phyloP scores from a whole-genome alignment of 2,329 filamentous ascomycete genomes.

The Pseudogymnoascus sp. region DNA sequence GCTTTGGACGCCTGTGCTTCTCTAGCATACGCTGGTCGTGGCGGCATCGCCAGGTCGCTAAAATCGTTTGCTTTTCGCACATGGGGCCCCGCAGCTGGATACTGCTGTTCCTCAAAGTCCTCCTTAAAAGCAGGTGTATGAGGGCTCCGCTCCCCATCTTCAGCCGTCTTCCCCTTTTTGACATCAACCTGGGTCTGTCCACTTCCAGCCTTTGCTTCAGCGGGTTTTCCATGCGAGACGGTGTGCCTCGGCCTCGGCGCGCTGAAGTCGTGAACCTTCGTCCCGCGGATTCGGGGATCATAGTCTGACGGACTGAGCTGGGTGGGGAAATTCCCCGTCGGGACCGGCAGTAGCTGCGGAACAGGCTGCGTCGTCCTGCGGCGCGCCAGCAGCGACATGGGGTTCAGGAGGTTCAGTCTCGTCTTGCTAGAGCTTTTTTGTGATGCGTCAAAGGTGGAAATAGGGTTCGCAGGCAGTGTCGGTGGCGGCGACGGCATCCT shows the following conservation, averaged over 20 bases:
- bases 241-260: conserved; percentile 44
- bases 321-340: conserved; percentile 25
- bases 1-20: conserved; percentile 16
- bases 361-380: conserved; percentile 26
- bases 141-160: conserved; percentile 4
- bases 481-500: conserved; percentile 22
- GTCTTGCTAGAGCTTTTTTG: conserved; percentile 22
- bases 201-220: not conserved
- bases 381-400: conserved; percentile 30
- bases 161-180: conserved; percentile 10
- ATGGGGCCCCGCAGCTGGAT: conserved; percentile 28
- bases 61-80: conserved; percentile 27
- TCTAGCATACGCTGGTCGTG: conserved; percentile 24
- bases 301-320: conserved; percentile 30
- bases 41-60: conserved; percentile 22
- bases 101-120: conserved; percentile 42
- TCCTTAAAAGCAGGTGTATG: conserved; percentile 48
- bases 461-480: not conserved
- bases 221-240: conserved; percentile 22
- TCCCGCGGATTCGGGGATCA: conserved; percentile 57
- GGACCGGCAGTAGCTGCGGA: conserved; percentile 21
- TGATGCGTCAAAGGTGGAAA: conserved; percentile 19
- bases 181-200: not conserved
- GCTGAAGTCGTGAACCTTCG: conserved; percentile 57
- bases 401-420: conserved; percentile 30